A percentile compares a stretch with the other conserved stretches of the same genome.
Evolutionary conservation across 768 basidiomycete genomes (phyloP).

Genomic region (Paxillus ammoniavirescens): DNA sequence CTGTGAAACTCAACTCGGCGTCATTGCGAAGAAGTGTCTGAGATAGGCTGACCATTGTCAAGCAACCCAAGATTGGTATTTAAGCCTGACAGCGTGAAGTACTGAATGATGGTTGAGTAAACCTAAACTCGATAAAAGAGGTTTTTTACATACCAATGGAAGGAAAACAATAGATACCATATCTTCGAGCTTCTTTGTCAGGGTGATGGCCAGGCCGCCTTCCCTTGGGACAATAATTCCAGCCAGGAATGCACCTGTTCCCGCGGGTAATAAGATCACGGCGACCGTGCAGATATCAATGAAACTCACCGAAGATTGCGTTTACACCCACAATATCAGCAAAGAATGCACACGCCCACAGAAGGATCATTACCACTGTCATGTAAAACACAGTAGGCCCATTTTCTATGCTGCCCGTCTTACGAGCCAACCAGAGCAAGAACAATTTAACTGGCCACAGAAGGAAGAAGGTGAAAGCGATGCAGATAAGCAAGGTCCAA

Average conservation of each 20-base stretch:
- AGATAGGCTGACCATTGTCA: slow-evolving; percentile 53
- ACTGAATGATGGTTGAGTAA: slow-evolving; percentile 41
- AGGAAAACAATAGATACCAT: slow-evolving; percentile 88
- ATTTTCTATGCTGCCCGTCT: slow-evolving; percentile 77
- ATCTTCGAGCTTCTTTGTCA: slow-evolving; percentile 98
- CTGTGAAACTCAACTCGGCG: slow-evolving; percentile 30
- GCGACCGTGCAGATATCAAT: neutral
- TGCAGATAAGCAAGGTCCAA: slow-evolving; percentile 76
- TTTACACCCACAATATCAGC: slow-evolving; percentile 92
- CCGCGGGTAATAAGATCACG: neutral
- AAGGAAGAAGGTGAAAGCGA: slow-evolving; percentile 80
- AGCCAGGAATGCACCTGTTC: slow-evolving; percentile 72
- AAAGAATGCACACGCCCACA: slow-evolving; percentile 89
- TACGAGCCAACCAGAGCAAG: slow-evolving; percentile 70
- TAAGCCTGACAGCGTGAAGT: slow-evolving; percentile 90
- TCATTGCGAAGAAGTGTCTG: neutral
- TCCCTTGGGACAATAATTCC: slow-evolving; percentile 85
- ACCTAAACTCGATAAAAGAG: neutral
- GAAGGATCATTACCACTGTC: slow-evolving; percentile 74
- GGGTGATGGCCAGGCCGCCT: slow-evolving; percentile 77
- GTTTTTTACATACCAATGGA: slow-evolving; percentile 54
- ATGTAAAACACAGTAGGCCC: slow-evolving; percentile 89
- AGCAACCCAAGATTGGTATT: slow-evolving; percentile 86
- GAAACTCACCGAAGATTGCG: slow-evolving; percentile 74
- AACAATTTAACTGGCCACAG: slow-evolving; percentile 61